These are phyloP conservation scores for Pythium folliculosum DNA, from an alignment of 352 stramenopile genomes.

Conservation along the genomic window DNA sequence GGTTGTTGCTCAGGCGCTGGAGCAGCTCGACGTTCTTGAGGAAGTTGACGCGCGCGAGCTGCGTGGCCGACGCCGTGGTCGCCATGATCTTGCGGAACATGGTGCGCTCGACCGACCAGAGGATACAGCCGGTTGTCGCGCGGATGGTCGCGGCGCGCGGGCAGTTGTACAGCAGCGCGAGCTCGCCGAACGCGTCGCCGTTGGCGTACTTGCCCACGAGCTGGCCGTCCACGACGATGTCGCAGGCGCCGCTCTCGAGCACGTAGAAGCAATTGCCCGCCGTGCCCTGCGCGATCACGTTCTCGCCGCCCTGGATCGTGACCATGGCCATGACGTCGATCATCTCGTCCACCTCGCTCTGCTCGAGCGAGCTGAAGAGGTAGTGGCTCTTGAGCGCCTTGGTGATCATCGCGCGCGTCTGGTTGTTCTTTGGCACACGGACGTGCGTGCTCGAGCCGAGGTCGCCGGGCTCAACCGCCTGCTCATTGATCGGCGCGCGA, in stretches of 20 bases:
- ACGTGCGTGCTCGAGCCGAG: conserved; percentile 46
- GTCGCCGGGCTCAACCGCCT: conserved; percentile 68
- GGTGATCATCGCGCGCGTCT: conserved; percentile 75
- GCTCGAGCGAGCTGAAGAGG: conserved; percentile 78
- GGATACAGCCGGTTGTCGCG: conserved; percentile 76
- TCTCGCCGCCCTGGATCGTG: conserved; percentile 55
- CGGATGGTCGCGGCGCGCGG: conserved; percentile 93
- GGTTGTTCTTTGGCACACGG: conserved; percentile 71
- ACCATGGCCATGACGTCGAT: conserved; percentile 84
- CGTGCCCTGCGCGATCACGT: conserved; percentile 84
- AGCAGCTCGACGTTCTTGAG: conserved; percentile 95
- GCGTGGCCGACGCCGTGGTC: conserved; percentile 70
- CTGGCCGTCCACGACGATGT: conserved; percentile 80
- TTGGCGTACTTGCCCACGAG: conserved; percentile 81
- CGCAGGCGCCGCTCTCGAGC: conserved; percentile 88
- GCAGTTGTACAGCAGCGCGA: conserved; percentile 97
- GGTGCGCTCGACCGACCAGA: conserved; percentile 94
- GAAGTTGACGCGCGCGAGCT: conserved; percentile 86
- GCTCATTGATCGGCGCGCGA: conserved; percentile 78
- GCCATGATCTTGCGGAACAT: conserved; percentile 85
- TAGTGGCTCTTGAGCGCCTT: conserved; percentile 84
- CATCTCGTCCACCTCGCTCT: conserved; percentile 79
- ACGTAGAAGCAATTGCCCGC: conserved; percentile 94
- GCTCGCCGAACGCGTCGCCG: conserved; percentile 93
- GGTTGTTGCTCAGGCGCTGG: conserved; percentile 86